Evolutionary conservation across 164 flowering plant genomes (phyloP), one percentile per base, ranked within the genome.

Genomic region (Aristolochia californica): DNA sequence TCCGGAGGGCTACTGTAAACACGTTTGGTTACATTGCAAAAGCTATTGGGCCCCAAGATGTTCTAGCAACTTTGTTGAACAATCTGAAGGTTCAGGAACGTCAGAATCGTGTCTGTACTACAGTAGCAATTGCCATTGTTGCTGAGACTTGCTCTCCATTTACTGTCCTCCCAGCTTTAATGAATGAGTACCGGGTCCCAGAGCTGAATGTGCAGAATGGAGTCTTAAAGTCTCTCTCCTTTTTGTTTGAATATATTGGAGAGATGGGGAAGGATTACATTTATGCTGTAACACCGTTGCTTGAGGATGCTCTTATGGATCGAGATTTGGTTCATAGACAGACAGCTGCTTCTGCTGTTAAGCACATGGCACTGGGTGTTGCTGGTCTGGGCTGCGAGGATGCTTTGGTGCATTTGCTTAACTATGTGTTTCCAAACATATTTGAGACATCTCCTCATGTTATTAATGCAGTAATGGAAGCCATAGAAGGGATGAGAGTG

Each of bases 211-310:
- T 93, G 62, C 99, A 93, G 68, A 93, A 93, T 63, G 99, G 99
- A 58, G 97, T 93, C 56, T 62, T 93, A 48, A 93, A 93, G 62
- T 89, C 97, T 5, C 83, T 93, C 17, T 93, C 97, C 13, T 93
- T 93, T 68, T 72, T 93, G 16, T 89, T 93, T 17, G 99, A 93
- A 68, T 93, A 93, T 68, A 93, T 93, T 52, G 99, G 99, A 22
- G 99, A 93, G 66, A 89, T 93, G 99, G 99, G 99, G 4, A 93
- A 93, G 68, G 97, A 93, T 53, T 89, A 93, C 45, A 89, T 93
- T 28, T 93, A 93, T 70, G 99, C 97, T 0, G 97, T 93, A 62
- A 93, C 99, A n/a, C 99, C 97, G 28, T 66, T 93, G 22, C 95
- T 93, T 11, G 99, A 93, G 65, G 97, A 93, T 74, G 99, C 99